Base-by-base conservation (phyloP, 768 basidiomycete species). In the Suillus brevipes region DNA sequence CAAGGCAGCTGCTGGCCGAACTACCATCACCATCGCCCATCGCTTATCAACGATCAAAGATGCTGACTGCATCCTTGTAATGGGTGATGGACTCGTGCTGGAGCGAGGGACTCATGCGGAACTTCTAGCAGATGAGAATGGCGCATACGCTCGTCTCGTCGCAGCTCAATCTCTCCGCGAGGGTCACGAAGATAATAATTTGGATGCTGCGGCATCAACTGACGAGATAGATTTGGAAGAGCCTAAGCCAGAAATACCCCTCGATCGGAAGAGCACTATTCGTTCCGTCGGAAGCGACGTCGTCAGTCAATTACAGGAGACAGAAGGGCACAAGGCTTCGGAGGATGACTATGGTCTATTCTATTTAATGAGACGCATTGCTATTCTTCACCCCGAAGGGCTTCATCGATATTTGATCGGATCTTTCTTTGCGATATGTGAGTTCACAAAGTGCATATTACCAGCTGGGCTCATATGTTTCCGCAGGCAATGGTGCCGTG, bases 91-190 rank as follows among this genome's bases (percentile, higher is more conserved):
- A 4, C 69, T 72, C 56, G 75, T 84, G 34, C 66, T 84, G 20
- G 81, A 84, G 68, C 68, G 73, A 47, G 83, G 83, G 14, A 82
- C 75, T 6, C 83, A 84, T 69, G 70, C 77, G 56, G 74, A 78
- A 45, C 74, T 82, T 20, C 72, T 82, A 52, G 55, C 64, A 12
- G 67, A 77, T 66, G 66, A 75, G 63, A 72, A 79, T 57, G 80
- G 83, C 49, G 67, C 81, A 3, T 84, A 84, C 73, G 68, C 73
- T 28, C 76, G 77, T 9, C 78, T 84, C 52, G 83, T 84, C 43
- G 65, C 68, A 43, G 81, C 83, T 1, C 83, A 84, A 60, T 73
- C 82, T 55, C 72, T 78, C 20, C 79, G 80, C 60, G 65, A 74
- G 38, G 66, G 72, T 18, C 69, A 75, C 57, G 69, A 71, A 66